Conservation (phyloP, 352 stramenopile species). For the Phytophthora constricta region DNA sequence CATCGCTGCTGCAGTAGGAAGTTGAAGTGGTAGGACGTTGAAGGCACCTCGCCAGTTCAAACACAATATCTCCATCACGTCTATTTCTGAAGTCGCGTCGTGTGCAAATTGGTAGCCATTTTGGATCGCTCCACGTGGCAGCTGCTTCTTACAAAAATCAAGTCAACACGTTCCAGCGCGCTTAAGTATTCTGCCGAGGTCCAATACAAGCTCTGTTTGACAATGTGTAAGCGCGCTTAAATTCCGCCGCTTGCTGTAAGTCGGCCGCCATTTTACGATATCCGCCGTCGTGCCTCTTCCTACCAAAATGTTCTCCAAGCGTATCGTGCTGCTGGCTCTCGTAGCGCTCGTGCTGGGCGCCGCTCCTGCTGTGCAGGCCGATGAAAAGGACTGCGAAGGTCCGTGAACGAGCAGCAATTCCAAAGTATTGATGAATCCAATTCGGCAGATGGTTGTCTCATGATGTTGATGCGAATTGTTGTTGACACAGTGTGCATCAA, state of each 20-base stretch:
- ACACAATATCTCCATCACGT: too few species aligned
- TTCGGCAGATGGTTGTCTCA: too few species aligned
- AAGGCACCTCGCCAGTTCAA: not conserved
- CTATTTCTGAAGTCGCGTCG: too few species aligned
- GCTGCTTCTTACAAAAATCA: not conserved
- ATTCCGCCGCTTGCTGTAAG: conserved; percentile 15
- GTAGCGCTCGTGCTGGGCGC: conserved; percentile 61
- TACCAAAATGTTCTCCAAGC: conserved; percentile 63
- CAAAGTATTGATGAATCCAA: too few species aligned
- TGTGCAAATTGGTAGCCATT: conserved; percentile 4
- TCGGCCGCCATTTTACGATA: conserved; percentile 36
- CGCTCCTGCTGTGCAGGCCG: conserved; percentile 39
- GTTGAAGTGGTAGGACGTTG: not conserved
- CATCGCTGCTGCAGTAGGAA: too few species aligned
- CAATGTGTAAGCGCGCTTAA: conserved; percentile 29
- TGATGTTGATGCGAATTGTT: too few species aligned
- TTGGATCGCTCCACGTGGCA: conserved; percentile 38
- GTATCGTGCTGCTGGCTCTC: conserved; percentile 70
- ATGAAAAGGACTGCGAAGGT: conserved; percentile 93
- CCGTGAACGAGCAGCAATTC: too few species aligned
- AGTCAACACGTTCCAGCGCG: not conserved
- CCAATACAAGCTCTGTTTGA: not conserved
- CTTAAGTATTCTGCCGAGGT: conserved; percentile 4
- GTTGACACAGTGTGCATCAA: conserved; percentile 93
- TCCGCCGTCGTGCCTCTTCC: conserved; percentile 9